Base-by-base conservation (phyloP, 768 basidiomycete species). In the Boletus pseudo-olivaceus region DNA sequence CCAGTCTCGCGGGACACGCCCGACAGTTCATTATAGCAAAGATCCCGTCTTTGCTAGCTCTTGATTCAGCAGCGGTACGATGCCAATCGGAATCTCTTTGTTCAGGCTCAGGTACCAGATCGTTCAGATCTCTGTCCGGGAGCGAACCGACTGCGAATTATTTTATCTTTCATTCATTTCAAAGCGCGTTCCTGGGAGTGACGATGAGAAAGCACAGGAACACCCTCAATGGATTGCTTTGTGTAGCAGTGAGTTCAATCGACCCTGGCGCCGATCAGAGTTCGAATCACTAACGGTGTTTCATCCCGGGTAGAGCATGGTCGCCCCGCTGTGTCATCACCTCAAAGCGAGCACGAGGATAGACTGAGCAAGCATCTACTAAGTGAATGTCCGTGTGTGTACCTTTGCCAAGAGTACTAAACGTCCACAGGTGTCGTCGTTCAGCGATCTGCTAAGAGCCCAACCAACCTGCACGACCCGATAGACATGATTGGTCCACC, bases 121-220 rank as follows among this genome's bases (percentile, higher is more conserved):
- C 17, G 10, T 50, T 56, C 59, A 93, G 90, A 81, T 94, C 42
- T 80, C 85, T 9, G 58, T 67, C 9, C 83, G 78, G 58, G 90
- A 93, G 67, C 79, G 93, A 38, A 74, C 71, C n/a, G 93, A 95
- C 62, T 82, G 84, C 46, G 93, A 96, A 69, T 66, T 91, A 26
- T 89, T 89, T 66, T 96, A 93, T 71, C 76, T 93, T 46, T 87
- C 88, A 11, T 75, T 78, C 57, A 73, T 91, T 57, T 75, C 76
- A 49, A 79, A 77, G 43, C 67, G 79, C 38, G 76, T 75, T 29
- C 71, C 74, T 38, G 63, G 66, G 11, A 49, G 57, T 37, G 73
- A 78, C 35, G 73, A 79, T 19, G 78, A 76, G 40, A 77, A 77
- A 47, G 55, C 64, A 54, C 65, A 71, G 61, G 69, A 72, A 59